Percentiles rank a stretch among this genome's conserved stretches.
Evolutionary conservation across 805 yeast genomes (phyloP).

Genomic region (Starmerella cellae): DNA sequence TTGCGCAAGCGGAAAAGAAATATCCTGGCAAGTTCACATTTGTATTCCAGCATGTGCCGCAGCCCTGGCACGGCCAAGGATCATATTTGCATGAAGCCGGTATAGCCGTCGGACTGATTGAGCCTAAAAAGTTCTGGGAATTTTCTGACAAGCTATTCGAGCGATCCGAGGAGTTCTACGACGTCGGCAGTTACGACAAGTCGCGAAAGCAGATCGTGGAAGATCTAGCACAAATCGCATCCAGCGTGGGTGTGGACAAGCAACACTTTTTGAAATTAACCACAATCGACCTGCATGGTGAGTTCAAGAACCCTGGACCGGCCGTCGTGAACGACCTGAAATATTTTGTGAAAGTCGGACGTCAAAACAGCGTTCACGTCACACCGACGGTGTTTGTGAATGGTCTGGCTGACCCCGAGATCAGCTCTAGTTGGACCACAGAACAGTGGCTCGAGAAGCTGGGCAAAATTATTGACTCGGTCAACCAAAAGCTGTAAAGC

Average conservation of each 20-base stretch:
- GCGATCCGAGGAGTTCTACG: slow-evolving; percentile 44
- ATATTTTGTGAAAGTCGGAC: slow-evolving; percentile 55
- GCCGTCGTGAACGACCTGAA: slow-evolving; percentile 49
- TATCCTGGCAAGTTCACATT: slow-evolving; percentile 43
- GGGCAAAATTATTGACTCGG: neutral
- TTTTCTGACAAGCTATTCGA: slow-evolving; percentile 45
- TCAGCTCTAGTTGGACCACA: slow-evolving; percentile 50
- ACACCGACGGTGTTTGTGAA: slow-evolving; percentile 67
- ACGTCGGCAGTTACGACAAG: slow-evolving; percentile 41
- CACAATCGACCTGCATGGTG: slow-evolving; percentile 25
- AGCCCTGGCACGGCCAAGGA: slow-evolving; percentile 83
- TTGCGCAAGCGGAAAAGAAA: slow-evolving; percentile 38
- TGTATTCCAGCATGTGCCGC: slow-evolving; percentile 60
- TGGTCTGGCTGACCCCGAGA: slow-evolving; percentile 45
- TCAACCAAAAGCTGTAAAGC: slow-evolving; percentile 2
- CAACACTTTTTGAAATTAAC: slow-evolving; percentile 28
- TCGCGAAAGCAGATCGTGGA: slow-evolving; percentile 45
- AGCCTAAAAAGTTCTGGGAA: slow-evolving; percentile 43
- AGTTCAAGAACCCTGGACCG: slow-evolving; percentile 44
- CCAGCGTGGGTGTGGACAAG: slow-evolving; percentile 31
- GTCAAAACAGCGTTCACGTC: slow-evolving; percentile 72
- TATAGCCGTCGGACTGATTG: slow-evolving; percentile 47
- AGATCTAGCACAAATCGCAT: slow-evolving; percentile 39
- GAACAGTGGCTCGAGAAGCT: slow-evolving; percentile 31
- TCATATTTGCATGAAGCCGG: slow-evolving; percentile 56